Conservation (phyloP, 1,284 basidiomycete species). For the Dichomitus squalens region DNA sequence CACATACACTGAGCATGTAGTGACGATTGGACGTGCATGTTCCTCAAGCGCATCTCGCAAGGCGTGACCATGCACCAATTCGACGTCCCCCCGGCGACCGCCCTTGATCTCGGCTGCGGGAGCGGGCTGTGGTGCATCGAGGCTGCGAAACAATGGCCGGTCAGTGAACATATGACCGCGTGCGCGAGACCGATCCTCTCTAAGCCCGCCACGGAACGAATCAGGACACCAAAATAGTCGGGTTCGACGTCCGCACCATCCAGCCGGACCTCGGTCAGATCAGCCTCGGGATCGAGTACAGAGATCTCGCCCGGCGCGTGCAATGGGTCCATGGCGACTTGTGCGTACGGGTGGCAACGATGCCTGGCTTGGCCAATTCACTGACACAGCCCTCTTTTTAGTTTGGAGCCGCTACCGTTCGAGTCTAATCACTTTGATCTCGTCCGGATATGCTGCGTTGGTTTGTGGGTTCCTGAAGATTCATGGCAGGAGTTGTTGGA, state of each 20-base stretch:
- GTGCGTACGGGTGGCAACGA: constrained; percentile 39
- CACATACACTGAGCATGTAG: too few relatives aligned
- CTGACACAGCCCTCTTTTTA: constrained; percentile 27
- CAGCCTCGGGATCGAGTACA: constrained; percentile 28
- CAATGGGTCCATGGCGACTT: constrained; percentile 70
- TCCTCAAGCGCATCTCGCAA: constrained; percentile 49
- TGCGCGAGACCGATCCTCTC: not conserved
- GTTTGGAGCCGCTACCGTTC: constrained; percentile 66
- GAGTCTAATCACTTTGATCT: constrained; percentile 59
- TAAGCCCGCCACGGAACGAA: not conserved
- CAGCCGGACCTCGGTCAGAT: constrained; percentile 56
- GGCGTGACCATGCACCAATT: constrained; percentile 58
- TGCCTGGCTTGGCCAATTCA: not conserved
- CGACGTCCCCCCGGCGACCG: constrained; percentile 47
- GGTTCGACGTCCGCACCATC: constrained; percentile 56
- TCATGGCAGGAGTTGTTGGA: constrained; percentile 47
- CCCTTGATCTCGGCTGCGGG: constrained; percentile 82
- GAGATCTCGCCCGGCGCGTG: constrained; percentile 50
- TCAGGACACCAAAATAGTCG: constrained; percentile 58
- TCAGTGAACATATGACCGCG: constrained; percentile 33
- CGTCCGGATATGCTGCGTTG: constrained; percentile 62
- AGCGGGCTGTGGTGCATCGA: constrained; percentile 75
- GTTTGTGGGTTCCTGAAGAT: constrained; percentile 70
- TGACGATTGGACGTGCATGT: constrained; percentile 70
- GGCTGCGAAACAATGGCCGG: constrained; percentile 66